phyloP scores from a whole-genome alignment of 768 basidiomycete genomes.

The Naganishia vaughanmartiniae region DNA sequence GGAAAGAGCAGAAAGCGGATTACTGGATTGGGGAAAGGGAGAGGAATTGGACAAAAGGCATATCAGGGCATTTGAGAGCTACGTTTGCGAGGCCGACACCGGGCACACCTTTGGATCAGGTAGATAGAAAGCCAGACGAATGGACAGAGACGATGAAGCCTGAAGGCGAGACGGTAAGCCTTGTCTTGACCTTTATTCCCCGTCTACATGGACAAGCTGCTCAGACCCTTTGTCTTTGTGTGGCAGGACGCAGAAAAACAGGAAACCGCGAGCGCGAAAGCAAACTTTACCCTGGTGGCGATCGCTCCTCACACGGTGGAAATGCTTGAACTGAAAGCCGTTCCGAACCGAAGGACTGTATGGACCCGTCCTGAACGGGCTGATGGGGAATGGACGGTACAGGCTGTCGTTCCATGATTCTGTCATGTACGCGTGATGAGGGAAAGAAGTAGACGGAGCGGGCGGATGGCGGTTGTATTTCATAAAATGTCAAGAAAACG shows the following conservation, averaged over 20 bases:
- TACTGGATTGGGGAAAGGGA: slow-evolving; percentile 47
- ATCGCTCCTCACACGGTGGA: slow-evolving; percentile 42
- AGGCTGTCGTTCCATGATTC: slow-evolving; percentile 22
- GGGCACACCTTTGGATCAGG: slow-evolving; percentile 41
- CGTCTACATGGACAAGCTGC: background rate
- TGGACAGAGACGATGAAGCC: slow-evolving; percentile 44
- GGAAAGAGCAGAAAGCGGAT: slow-evolving; percentile 34
- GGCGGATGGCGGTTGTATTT: background rate
- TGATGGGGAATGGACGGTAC: slow-evolving; percentile 15
- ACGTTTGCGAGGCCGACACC: slow-evolving; percentile 47
- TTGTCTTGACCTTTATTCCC: background rate
- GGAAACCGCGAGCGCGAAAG: slow-evolving; percentile 39
- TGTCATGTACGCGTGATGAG: background rate
- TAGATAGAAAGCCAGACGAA: slow-evolving; percentile 38
- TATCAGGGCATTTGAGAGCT: slow-evolving; percentile 49
- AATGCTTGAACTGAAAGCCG: slow-evolving; percentile 45
- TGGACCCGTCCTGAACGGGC: slow-evolving; percentile 33
- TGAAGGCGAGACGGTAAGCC: slow-evolving; percentile 40
- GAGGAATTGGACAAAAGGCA: slow-evolving; percentile 38
- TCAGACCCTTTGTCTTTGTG: background rate
- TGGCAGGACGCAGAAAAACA: slow-evolving; percentile 43
- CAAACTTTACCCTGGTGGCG: slow-evolving; percentile 46
- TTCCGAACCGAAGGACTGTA: slow-evolving; percentile 45
- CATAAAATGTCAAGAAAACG: background rate
- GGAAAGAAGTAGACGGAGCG: background rate